These are phyloP conservation scores for Domatiomyces globalis DNA, from an alignment of 2,329 filamentous ascomycete species.

Conservation along the genomic window DNA sequence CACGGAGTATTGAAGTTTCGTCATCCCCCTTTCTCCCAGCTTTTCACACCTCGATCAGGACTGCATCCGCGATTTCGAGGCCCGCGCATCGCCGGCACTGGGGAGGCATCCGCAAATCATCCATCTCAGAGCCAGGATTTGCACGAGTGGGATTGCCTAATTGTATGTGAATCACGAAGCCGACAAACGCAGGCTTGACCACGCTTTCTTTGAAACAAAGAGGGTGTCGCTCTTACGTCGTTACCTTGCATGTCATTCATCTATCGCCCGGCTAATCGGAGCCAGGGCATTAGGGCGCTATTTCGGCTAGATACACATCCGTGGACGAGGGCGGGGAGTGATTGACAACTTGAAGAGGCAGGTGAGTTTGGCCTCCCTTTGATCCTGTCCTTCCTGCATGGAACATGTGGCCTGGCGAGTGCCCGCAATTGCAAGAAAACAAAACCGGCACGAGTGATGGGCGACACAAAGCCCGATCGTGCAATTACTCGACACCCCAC, in stretches of 20 bases:
- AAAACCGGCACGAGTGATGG: background rate
- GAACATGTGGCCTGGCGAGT: background rate
- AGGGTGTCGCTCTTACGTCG: background rate
- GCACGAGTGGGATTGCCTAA: background rate
- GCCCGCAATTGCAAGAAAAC: background rate
- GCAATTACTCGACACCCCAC: background rate
- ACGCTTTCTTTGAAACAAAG: background rate
- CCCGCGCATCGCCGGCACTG: background rate
- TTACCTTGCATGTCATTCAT: background rate
- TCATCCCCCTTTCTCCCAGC: conserved; percentile 7
- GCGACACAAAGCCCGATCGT: background rate
- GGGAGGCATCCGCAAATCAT: background rate
- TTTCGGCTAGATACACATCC: background rate
- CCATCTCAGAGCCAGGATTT: background rate
- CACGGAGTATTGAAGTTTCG: background rate
- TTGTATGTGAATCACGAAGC: background rate
- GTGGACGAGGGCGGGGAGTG: too few relatives aligned
- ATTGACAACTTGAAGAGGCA: background rate
- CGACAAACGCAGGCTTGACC: too few relatives aligned
- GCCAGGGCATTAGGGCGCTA: background rate
- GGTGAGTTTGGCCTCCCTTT: background rate
- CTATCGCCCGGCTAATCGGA: background rate
- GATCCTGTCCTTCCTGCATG: background rate
- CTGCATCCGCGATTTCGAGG: background rate
- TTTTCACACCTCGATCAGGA: background rate